These are phyloP conservation scores for Protomyces pachydermus DNA, from an alignment of 1,139 yeast genomes.

Conservation along the genomic window DNA sequence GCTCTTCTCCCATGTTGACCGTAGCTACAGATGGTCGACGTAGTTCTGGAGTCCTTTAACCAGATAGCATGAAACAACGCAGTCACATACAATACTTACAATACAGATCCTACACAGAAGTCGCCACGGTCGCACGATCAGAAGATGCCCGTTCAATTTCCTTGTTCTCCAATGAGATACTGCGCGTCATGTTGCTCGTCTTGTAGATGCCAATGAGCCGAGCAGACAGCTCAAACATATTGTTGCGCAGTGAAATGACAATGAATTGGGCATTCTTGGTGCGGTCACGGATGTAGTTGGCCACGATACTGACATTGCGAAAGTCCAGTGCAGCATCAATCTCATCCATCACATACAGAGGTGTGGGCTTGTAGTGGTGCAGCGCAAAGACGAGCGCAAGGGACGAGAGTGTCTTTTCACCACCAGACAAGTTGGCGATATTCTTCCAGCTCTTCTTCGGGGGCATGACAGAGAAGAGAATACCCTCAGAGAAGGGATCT, in stretches of 20 bases:
- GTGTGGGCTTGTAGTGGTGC: constrained; percentile 95
- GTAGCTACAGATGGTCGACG: too few species aligned
- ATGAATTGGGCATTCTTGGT: constrained; percentile 95
- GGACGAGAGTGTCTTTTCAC: constrained; percentile 93
- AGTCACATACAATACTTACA: not conserved
- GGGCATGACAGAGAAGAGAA: constrained; percentile 96
- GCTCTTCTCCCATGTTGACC: not conserved
- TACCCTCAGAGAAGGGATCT: constrained; percentile 98
- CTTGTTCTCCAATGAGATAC: constrained; percentile 17
- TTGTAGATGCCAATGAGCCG: constrained; percentile 94
- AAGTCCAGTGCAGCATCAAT: constrained; percentile 98
- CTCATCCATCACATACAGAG: constrained; percentile 97
- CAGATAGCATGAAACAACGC: not conserved
- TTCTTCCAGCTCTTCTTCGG: constrained; percentile 98
- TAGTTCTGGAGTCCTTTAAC: too few species aligned
- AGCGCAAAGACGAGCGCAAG: constrained; percentile 93
- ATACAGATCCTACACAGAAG: not conserved
- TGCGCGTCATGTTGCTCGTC: constrained; percentile 62
- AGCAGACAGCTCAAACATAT: constrained; percentile 95
- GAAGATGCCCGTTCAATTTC: constrained; percentile 1
- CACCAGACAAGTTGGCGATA: constrained; percentile 91
- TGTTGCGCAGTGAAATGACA: constrained; percentile 89
- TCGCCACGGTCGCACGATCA: not conserved
- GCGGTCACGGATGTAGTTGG: constrained; percentile 90
- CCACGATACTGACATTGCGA: constrained; percentile 93